These are phyloP conservation scores for Metroxylon sagu DNA, from an alignment of 176 grass and related monocot genomes.

Conservation along the genomic window DNA sequence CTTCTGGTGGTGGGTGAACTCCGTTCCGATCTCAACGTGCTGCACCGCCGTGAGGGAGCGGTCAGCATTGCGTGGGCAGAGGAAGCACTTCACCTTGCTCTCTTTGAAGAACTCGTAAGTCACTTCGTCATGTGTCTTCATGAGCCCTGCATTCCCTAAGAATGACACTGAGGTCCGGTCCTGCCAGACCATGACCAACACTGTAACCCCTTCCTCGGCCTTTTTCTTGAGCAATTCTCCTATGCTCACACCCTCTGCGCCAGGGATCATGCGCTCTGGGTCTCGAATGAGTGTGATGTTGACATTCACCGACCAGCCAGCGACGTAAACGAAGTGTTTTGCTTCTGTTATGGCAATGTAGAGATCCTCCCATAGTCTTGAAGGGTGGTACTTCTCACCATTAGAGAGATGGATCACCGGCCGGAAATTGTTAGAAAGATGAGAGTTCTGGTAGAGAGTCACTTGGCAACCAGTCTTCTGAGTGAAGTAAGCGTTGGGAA, in stretches of 20 bases:
- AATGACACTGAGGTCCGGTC: constrained; percentile 68
- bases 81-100: constrained; percentile 65
- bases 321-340: constrained; percentile 61
- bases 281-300: constrained; percentile 62
- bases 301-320: constrained; percentile 66
- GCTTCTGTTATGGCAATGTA: constrained; percentile 50
- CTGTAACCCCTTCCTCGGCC: constrained; percentile 66
- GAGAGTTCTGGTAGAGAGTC: constrained; percentile 73
- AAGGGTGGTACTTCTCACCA: constrained; percentile 26
- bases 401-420: constrained; percentile 29
- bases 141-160: constrained; percentile 56
- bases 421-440: constrained; percentile 40
- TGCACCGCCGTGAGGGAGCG: constrained; percentile 52
- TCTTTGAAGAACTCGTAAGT: constrained; percentile 60
- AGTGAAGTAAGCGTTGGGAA: constrained; percentile 47
- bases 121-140: constrained; percentile 82
- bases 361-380: constrained; percentile 69
- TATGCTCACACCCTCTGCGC: constrained; percentile 46
- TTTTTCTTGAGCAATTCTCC: constrained; percentile 72
- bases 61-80: constrained; percentile 59
- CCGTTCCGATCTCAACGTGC: constrained; percentile 32
- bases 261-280: constrained; percentile 38
- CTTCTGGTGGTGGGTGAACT: constrained; percentile 99
- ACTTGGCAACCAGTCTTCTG: constrained; percentile 42
- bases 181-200: constrained; percentile 93